Percentiles rank a stretch among this genome's conserved stretches.
Conservation (phyloP, 2,329 filamentous ascomycete species). For the Colletotrichum sp. region DNA sequence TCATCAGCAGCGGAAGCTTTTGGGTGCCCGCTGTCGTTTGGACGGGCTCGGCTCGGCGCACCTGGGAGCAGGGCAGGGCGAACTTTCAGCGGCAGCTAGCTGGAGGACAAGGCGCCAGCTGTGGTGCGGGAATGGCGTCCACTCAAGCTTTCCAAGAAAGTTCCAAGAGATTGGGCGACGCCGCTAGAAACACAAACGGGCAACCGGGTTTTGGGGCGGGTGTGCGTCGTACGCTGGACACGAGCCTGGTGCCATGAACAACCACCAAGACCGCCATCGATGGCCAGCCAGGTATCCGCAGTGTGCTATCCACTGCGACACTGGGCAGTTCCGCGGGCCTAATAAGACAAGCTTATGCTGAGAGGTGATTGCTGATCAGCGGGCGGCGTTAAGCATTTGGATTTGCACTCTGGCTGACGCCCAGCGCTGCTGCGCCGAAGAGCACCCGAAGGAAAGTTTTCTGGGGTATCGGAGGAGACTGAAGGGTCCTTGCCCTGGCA, state of each 20-base stretch:
- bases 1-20: neutral
- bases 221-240: neutral
- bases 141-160: conserved; percentile 23
- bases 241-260: neutral
- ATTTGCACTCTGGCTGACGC: neutral
- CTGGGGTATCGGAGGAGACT: neutral
- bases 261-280: neutral
- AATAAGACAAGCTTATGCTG: neutral
- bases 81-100: conserved; percentile 2
- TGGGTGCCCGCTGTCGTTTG: neutral
- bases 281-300: neutral
- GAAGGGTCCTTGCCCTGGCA: neutral
- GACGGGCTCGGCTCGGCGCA: neutral
- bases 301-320: neutral
- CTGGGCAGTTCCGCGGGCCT: neutral
- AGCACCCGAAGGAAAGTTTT: neutral
- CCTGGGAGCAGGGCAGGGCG: neutral
- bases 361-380: neutral
- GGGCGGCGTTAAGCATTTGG: neutral
- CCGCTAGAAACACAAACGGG: conserved; percentile 15
- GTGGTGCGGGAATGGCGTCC: conserved; percentile 20
- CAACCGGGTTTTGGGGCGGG: neutral
- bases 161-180: conserved; percentile 23
- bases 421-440: neutral
- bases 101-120: conserved; percentile 12